These are phyloP conservation scores for Penicillium sp. DNA, from an alignment of 2,329 filamentous ascomycete species.

Conservation along the genomic window DNA sequence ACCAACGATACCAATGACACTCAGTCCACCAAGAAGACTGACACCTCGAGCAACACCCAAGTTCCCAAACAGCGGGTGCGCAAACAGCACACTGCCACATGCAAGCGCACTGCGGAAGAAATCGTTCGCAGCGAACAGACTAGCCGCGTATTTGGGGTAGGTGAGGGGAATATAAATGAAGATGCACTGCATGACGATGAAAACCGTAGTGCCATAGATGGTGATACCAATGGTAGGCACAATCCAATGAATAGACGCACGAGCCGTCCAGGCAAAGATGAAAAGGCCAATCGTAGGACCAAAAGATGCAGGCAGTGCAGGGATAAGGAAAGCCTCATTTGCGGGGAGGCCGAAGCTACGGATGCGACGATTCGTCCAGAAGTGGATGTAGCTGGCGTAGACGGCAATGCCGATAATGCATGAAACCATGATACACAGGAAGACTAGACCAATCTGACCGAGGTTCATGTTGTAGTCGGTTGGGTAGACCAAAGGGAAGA, in stretches of 20 bases:
- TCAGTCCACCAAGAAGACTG: slow-evolving; percentile 40
- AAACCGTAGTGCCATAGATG: slow-evolving; percentile 40
- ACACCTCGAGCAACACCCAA: slow-evolving; percentile 35
- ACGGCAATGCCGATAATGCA: slow-evolving; percentile 53
- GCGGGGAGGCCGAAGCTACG: slow-evolving; percentile 50
- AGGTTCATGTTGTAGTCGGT: slow-evolving; percentile 60
- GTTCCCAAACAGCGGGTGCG: slow-evolving; percentile 35
- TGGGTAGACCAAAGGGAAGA: slow-evolving; percentile 64
- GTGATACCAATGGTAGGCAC: slow-evolving; percentile 42
- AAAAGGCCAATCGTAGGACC: slow-evolving; percentile 61
- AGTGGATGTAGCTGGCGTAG: slow-evolving; percentile 56
- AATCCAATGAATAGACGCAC: slow-evolving; percentile 38
- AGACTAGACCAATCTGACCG: slow-evolving; percentile 60
- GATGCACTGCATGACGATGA: slow-evolving; percentile 46
- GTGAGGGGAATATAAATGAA: slow-evolving; percentile 42
- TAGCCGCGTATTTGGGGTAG: slow-evolving; percentile 38
- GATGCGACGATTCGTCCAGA: slow-evolving; percentile 54
- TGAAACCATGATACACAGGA: slow-evolving; percentile 60
- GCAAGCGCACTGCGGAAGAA: slow-evolving; percentile 30
- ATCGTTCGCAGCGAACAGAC: slow-evolving; percentile 41
- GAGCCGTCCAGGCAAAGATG: slow-evolving; percentile 44
- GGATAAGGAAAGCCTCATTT: slow-evolving; percentile 56
- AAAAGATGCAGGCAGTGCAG: slow-evolving; percentile 55
- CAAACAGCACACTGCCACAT: slow-evolving; percentile 33
- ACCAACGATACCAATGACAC: slow-evolving; percentile 36